Conservation (phyloP, 495 filamentous ascomycete genomes). For the Annulohypoxylon stygium region DNA sequence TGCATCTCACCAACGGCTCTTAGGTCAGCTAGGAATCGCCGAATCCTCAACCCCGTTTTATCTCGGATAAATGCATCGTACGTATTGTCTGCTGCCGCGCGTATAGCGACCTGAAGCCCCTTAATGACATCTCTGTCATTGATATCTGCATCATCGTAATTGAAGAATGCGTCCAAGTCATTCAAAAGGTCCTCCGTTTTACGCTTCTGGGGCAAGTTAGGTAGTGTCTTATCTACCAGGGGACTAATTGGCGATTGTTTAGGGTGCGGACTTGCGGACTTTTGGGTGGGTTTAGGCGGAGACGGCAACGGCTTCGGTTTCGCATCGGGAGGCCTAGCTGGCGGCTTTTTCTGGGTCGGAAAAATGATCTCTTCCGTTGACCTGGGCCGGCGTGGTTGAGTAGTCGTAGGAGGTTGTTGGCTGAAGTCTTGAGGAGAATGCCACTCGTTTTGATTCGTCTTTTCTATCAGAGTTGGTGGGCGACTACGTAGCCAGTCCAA, state of each 20-base stretch:
- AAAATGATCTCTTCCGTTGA: conserved; percentile 40
- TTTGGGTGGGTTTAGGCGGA: conserved; percentile 27
- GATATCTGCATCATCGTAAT: conserved; percentile 53
- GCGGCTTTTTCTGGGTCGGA: conserved; percentile 44
- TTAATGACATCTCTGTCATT: conserved; percentile 60
- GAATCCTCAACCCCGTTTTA: conserved; percentile 60
- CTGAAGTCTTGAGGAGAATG: conserved; percentile 2
- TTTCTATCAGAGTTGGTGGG: conserved; percentile 28
- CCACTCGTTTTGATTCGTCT: conserved; percentile 31
- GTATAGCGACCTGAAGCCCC: conserved; percentile 62
- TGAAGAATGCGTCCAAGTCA: conserved; percentile 47
- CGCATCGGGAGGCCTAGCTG: conserved; percentile 17
- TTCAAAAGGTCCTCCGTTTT: conserved; percentile 37
- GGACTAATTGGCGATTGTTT: not conserved
- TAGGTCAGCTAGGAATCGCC: conserved; percentile 62
- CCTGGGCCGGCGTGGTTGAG: conserved; percentile 30
- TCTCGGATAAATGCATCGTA: conserved; percentile 60
- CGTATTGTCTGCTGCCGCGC: conserved; percentile 61
- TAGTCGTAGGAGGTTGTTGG: conserved; percentile 2
- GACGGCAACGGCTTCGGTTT: conserved; percentile 27
- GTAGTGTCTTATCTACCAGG: conserved; percentile 33
- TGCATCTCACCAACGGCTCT: conserved; percentile 57
- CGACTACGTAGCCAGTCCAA: conserved; percentile 3
- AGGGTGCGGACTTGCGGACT: conserved; percentile 9
- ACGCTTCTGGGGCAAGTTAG: conserved; percentile 33